Percentiles rank a stretch among this genome's conserved stretches.
These are phyloP conservation scores for Anisogramma anomala DNA, from an alignment of 2,329 filamentous ascomycete genomes.

Conservation along the genomic window DNA sequence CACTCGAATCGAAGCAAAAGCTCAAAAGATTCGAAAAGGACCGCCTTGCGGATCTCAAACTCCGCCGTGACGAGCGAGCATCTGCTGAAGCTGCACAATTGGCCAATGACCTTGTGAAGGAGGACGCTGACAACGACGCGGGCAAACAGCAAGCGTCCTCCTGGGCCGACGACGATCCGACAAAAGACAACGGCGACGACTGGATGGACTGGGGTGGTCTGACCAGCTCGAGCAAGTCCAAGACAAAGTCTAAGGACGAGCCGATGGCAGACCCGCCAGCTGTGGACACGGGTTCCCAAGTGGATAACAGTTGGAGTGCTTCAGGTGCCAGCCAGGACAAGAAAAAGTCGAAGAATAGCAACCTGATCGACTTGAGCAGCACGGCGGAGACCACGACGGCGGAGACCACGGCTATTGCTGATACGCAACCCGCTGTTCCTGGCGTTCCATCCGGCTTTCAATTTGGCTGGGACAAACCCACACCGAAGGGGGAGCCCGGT, in stretches of 20 bases:
- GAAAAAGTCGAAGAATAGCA: conserved; percentile 17
- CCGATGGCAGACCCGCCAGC: conserved; percentile 16
- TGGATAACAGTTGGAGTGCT: conserved; percentile 20
- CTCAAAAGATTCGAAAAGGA: conserved; percentile 8
- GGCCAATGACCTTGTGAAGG: conserved; percentile 17
- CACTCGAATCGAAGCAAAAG: conserved; percentile 11
- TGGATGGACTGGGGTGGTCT: conserved; percentile 14
- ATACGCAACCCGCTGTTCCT: conserved; percentile 1
- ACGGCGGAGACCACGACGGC: too few species aligned
- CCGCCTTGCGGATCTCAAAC: conserved; percentile 9
- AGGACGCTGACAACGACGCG: conserved; percentile 16
- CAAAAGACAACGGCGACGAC: conserved; percentile 7
- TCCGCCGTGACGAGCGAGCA: conserved; percentile 8
- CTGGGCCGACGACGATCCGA: conserved; percentile 12
- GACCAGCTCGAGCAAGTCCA: conserved; percentile 29
- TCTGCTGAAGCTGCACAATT: conserved; percentile 7
- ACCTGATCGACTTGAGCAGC: conserved; percentile 10
- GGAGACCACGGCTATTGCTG: conserved; percentile 1
- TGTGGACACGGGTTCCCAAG: conserved; percentile 10
- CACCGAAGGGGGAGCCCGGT: conserved; percentile 28
- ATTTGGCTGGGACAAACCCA: conserved; percentile 21
- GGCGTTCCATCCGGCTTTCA: conserved; percentile 20
- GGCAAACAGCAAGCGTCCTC: not conserved
- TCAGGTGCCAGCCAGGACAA: conserved; percentile 20
- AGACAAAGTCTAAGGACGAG: conserved; percentile 23